A percentile compares a stretch with the other conserved stretches of the same genome.
phyloP scores from a whole-genome alignment of 2,329 filamentous ascomycete species.

The Botrytis deweyae region DNA sequence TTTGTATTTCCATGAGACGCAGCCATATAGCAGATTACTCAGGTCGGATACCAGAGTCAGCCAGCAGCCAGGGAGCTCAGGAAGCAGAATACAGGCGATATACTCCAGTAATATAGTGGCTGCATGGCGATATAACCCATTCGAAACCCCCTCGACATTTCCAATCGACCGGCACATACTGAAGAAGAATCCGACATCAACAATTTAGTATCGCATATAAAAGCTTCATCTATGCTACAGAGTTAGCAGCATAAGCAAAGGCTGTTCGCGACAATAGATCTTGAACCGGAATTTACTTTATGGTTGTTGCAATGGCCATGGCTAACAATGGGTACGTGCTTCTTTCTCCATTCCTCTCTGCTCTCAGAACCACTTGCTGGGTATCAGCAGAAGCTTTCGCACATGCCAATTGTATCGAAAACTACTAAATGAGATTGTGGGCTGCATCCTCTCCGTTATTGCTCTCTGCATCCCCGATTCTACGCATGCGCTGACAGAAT shows the following conservation, averaged over 20 bases:
- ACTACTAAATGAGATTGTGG: background rate
- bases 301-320: conserved; percentile 35
- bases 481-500: conserved; percentile 22
- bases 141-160: background rate
- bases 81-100: background rate
- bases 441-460: background rate
- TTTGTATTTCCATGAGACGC: background rate
- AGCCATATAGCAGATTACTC: conserved; percentile 3
- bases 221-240: conserved; percentile 7
- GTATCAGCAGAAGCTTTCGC: background rate
- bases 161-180: background rate
- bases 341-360: conserved; percentile 9
- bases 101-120: background rate
- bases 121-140: conserved; percentile 11
- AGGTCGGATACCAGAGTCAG: background rate
- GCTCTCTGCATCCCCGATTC: background rate
- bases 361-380: background rate
- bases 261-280: conserved; percentile 17
- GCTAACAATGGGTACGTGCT: conserved; percentile 37
- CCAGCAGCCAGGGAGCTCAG: background rate
- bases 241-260: conserved; percentile 14
- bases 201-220: background rate
- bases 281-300: conserved; percentile 23
- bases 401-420: background rate
- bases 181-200: background rate